Conservation (phyloP, 192 early-diverging fungal species). For the Gamsiella multidivaricata region DNA sequence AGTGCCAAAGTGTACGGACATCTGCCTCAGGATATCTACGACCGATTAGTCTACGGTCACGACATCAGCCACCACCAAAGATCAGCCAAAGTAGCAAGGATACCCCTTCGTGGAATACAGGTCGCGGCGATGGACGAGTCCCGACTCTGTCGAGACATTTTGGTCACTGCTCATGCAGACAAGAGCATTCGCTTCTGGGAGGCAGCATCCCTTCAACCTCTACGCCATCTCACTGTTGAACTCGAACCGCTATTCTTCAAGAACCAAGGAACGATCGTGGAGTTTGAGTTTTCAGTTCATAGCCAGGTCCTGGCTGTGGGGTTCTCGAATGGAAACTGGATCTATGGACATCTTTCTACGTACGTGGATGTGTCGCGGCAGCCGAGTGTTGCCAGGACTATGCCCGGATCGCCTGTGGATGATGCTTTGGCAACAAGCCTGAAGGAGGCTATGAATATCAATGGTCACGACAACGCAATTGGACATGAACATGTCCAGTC, state of each 20-base stretch:
- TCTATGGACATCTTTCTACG: constrained; percentile 15
- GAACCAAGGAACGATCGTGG: constrained; percentile 26
- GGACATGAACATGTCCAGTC: not conserved
- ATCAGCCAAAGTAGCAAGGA: constrained; percentile 7
- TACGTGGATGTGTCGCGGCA: constrained; percentile 11
- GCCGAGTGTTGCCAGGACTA: constrained; percentile 1
- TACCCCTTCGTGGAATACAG: constrained; percentile 56
- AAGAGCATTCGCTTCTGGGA: constrained; percentile 61
- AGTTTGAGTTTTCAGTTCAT: constrained; percentile 40
- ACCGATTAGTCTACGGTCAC: constrained; percentile 26
- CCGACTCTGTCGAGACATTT: constrained; percentile 54
- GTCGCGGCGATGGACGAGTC: constrained; percentile 45
- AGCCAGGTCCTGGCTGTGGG: constrained; percentile 50
- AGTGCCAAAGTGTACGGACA: constrained; percentile 44
- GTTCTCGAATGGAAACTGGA: constrained; percentile 48
- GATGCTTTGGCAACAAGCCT: not conserved
- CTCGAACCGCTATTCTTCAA: constrained; percentile 33
- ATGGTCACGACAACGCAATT: not conserved
- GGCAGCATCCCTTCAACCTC: constrained; percentile 53
- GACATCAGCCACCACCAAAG: not conserved
- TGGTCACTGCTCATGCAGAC: constrained; percentile 56
- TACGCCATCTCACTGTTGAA: constrained; percentile 53
- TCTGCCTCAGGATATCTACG: constrained; percentile 23
- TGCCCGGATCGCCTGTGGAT: not conserved
- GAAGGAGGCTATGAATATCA: not conserved